Evolutionary conservation across 2,329 filamentous ascomycete genomes (phyloP).

Genomic region (Chaetomiaceae sp.): DNA sequence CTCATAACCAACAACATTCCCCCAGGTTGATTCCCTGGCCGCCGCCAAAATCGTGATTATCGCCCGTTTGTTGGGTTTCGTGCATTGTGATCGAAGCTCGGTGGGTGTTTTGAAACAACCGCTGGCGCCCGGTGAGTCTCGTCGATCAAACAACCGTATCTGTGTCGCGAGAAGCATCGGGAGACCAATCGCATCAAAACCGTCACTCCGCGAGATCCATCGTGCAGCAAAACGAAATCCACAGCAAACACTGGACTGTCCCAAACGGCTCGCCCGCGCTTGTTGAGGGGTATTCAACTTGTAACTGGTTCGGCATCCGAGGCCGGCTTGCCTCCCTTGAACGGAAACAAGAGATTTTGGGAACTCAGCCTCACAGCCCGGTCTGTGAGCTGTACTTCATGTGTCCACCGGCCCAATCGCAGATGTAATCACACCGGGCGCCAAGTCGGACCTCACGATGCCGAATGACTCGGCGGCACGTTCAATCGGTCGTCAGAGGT

Average conservation of each 20-base stretch:
- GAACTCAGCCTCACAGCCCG: neutral
- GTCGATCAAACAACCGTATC: slow-evolving; percentile 12
- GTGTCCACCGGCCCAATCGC: neutral
- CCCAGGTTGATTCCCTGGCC: too few relatives aligned
- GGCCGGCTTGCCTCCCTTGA: too few relatives aligned
- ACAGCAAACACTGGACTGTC: neutral
- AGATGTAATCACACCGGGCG: neutral
- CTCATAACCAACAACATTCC: neutral
- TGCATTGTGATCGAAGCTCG: neutral
- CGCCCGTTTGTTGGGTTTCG: neutral
- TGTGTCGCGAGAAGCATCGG: neutral
- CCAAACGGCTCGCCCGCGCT: neutral
- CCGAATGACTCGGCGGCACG: neutral
- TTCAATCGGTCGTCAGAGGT: neutral
- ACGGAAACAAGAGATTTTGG: neutral
- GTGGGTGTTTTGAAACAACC: slow-evolving; percentile 10
- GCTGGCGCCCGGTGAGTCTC: neutral
- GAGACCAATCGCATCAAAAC: slow-evolving; percentile 10
- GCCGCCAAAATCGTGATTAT: neutral
- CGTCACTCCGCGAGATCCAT: neutral
- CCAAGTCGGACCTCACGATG: slow-evolving; percentile 1
- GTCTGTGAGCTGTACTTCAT: neutral
- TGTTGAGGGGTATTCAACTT: neutral
- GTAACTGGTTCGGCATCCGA: neutral
- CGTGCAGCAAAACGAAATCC: neutral